Evolutionary conservation across 306 rosid genomes (phyloP), one percentile per base, ranked within the genome.

Genomic region (Lathyrus sativus): DNA sequence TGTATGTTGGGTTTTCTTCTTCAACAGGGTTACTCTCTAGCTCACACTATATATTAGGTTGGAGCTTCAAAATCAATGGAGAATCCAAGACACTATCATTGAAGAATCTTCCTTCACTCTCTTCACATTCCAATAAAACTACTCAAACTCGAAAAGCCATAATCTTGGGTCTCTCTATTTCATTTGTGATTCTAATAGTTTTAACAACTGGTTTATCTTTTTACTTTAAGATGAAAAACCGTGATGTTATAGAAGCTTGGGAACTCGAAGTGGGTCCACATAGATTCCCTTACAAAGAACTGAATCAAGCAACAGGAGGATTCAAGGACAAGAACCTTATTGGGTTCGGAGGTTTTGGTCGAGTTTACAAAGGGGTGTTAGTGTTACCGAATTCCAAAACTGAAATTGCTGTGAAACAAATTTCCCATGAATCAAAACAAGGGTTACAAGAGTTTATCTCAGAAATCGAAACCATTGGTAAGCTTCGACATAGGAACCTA

Each of bases 311-410:
- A 1, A 87, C 91, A 3, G 80, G 64, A 46, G 77, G 76, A 7
- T 87, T 87, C 63, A 75, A 76, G 24, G 89, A 87, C 5, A 80
- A 73, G 44, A 78, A 84, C 39, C 73, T 86, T 0, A 17, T 86
- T 0, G 91, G 91, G 9, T 84, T 82, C 38, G 91, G 91, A 2
- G 91, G 91, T 9, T 86, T 82, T 57, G 91, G 91, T 65, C 64
- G 41, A 11, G 91, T 86, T 7, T 86, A 81, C 76, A 84, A 73
- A 59, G 91, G 91, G 3, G 74, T 80, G 11, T 65, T 83, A 7
- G 79, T 81, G 13, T 70, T 79, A 12, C 75, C 77, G 4, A 72
- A 69, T 2, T 62, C 85, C 13, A 73, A 70, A 26, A 75, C 79
- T 1, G 77, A 79, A 46, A 65, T 84, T 1, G 91, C 88, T 0